phyloP scores from a whole-genome alignment of 2,329 filamentous ascomycete species.

The Diaporthe humulicola region DNA sequence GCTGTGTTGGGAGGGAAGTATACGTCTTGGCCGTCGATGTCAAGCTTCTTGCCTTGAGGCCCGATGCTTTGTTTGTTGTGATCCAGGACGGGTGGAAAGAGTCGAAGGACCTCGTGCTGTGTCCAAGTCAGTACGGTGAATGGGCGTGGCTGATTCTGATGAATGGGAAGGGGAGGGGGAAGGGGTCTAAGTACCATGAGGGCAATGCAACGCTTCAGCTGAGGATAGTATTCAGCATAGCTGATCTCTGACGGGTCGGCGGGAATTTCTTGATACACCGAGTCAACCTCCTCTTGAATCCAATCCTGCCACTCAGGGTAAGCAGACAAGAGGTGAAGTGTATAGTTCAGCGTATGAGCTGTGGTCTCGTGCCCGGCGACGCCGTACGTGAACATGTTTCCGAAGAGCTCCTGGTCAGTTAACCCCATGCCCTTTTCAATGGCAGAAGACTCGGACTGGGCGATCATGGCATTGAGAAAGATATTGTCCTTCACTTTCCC shows the following conservation, averaged over 20 bases:
- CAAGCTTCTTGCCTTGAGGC: not conserved
- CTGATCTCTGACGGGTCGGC: not conserved
- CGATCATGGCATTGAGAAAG: constrained; percentile 13
- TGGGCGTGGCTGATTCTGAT: not conserved
- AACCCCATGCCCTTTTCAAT: not conserved
- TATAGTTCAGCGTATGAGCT: constrained; percentile 23
- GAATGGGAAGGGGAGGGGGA: not conserved
- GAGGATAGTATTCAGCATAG: constrained; percentile 23
- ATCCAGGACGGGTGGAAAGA: constrained; percentile 21
- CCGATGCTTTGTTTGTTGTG: constrained; percentile 8
- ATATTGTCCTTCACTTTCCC: constrained; percentile 10
- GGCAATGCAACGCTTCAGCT: constrained; percentile 31
- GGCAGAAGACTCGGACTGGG: not conserved
- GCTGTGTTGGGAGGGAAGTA: constrained; percentile 21
- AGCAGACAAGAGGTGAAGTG: not conserved
- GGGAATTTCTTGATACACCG: not conserved
- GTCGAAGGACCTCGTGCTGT: constrained; percentile 31
- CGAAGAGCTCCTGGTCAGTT: not conserved
- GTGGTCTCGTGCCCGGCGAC: constrained; percentile 28
- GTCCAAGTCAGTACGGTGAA: not conserved
- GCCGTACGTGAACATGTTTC: constrained; percentile 14
- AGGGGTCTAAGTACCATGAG: constrained; percentile 29
- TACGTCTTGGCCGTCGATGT: not conserved
- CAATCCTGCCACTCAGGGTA: constrained; percentile 13
- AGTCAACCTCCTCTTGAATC: constrained; percentile 18